Evolutionary conservation across 129 eudicot genomes (phyloP).

Genomic region (Heracleum sosnowskyi): DNA sequence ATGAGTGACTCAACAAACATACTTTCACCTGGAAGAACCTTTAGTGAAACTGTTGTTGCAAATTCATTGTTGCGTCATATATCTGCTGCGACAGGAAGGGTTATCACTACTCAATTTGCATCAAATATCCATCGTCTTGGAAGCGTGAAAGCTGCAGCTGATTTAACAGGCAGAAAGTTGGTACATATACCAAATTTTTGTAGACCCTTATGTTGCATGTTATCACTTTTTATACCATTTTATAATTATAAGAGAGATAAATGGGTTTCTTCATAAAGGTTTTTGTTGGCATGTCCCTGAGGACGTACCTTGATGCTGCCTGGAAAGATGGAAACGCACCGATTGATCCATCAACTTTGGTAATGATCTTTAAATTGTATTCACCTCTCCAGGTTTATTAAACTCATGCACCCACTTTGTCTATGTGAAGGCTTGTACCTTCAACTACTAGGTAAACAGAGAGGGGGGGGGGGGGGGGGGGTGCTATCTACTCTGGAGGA

Average conservation of each 20-base stretch:
- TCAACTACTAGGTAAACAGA: background rate
- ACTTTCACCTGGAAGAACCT: slow-evolving; percentile 94
- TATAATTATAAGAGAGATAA: background rate
- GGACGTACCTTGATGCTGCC: slow-evolving; percentile 97
- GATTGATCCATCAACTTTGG: slow-evolving; percentile 95
- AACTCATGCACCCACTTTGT: background rate
- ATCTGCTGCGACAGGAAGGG: slow-evolving; percentile 88
- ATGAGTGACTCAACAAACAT: slow-evolving; percentile 98
- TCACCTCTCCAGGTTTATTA: background rate
- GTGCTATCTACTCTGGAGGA: background rate
- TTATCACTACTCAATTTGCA: slow-evolving; percentile 94
- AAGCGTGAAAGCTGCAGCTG: slow-evolving; percentile 99
- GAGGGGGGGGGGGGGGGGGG: background rate
- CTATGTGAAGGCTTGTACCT: background rate
- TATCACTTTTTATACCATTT: background rate
- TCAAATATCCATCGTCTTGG: slow-evolving; percentile 99
- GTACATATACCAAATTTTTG: slow-evolving; percentile 31
- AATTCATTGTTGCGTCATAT: slow-evolving; percentile 73
- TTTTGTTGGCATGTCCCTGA: slow-evolving; percentile 95
- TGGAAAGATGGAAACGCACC: slow-evolving; percentile 99
- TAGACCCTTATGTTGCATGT: background rate
- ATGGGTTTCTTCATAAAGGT: slow-evolving; percentile 38
- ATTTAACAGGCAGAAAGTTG: slow-evolving; percentile 92
- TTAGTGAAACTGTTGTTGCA: slow-evolving; percentile 90
- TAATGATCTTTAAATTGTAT: slow-evolving; percentile 29